These are phyloP conservation scores for Termitomyces sp. DNA, from an alignment of 1,284 basidiomycete genomes.

Conservation along the genomic window DNA sequence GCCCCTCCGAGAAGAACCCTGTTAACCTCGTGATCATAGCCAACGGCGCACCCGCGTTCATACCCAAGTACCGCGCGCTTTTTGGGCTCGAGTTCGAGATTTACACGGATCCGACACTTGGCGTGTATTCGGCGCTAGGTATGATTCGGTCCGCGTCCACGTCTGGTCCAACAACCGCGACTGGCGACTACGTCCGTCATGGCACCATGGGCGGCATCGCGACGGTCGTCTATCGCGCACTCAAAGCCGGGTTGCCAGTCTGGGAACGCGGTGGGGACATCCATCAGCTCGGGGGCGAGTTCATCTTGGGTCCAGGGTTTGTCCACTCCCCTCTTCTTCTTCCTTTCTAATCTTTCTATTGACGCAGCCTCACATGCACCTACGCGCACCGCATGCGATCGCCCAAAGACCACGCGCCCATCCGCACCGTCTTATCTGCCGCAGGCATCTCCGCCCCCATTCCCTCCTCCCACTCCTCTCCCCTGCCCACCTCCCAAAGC, in stretches of 20 bases:
- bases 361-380: conserved; percentile 45
- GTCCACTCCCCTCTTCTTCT: conserved; percentile 16
- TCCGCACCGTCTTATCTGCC: conserved; percentile 58
- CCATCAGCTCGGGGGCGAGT: conserved; percentile 82
- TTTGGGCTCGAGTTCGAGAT: conserved; percentile 57
- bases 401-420: conserved; percentile 64
- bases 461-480: background rate
- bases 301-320: conserved; percentile 77
- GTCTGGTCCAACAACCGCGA: background rate
- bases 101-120: conserved; percentile 75
- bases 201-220: conserved; percentile 61
- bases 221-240: conserved; percentile 62
- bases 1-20: conserved; percentile 17
- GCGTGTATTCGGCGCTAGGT: conserved; percentile 69
- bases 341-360: conserved; percentile 12
- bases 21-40: conserved; percentile 64
- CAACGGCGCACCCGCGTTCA: conserved; percentile 72
- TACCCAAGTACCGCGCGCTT: conserved; percentile 65
- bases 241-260: conserved; percentile 70
- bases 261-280: conserved; percentile 77
- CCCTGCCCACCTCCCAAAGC: background rate
- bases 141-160: conserved; percentile 43
- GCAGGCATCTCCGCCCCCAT: conserved; percentile 39
- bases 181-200: conserved; percentile 55
- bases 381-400: conserved; percentile 74